These are phyloP conservation scores for Thermomucor indicae-seudaticae DNA, from an alignment of 371 early-diverging fungal species.

Conservation along the genomic window DNA sequence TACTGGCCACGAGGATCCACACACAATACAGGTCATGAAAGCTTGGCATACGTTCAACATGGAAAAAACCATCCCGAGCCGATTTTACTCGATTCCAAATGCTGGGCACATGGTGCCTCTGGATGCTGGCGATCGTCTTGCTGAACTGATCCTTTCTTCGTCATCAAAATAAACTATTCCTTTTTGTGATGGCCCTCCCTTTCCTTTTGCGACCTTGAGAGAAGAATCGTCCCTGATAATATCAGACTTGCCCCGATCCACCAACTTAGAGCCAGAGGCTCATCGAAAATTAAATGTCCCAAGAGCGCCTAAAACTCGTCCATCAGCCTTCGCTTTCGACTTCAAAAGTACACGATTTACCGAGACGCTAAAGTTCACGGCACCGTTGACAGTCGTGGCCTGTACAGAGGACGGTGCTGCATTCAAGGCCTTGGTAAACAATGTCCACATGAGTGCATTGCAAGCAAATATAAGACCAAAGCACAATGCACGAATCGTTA, in stretches of 20 bases:
- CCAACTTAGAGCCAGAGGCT: slow-evolving; percentile 67
- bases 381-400: slow-evolving; percentile 71
- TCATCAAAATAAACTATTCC: neutral
- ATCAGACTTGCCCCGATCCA: slow-evolving; percentile 77
- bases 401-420: slow-evolving; percentile 63
- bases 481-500: slow-evolving; percentile 45
- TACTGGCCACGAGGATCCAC: slow-evolving; percentile 20
- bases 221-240: slow-evolving; percentile 53
- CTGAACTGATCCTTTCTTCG: slow-evolving; percentile 10
- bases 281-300: slow-evolving; percentile 64
- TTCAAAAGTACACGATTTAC: slow-evolving; percentile 24
- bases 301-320: slow-evolving; percentile 49
- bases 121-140: slow-evolving; percentile 19
- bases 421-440: slow-evolving; percentile 75
- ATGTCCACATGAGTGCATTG: slow-evolving; percentile 80
- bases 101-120: slow-evolving; percentile 32
- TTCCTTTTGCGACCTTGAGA: slow-evolving; percentile 34
- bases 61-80: slow-evolving; percentile 6
- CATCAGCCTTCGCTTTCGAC: neutral
- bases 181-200: slow-evolving; percentile 4
- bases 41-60: slow-evolving; percentile 15
- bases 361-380: slow-evolving; percentile 68
- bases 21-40: slow-evolving; percentile 10
- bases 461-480: slow-evolving; percentile 58
- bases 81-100: slow-evolving; percentile 4